phyloP scores from a whole-genome alignment of 768 basidiomycete species.

The Hygrocybe punicea region DNA sequence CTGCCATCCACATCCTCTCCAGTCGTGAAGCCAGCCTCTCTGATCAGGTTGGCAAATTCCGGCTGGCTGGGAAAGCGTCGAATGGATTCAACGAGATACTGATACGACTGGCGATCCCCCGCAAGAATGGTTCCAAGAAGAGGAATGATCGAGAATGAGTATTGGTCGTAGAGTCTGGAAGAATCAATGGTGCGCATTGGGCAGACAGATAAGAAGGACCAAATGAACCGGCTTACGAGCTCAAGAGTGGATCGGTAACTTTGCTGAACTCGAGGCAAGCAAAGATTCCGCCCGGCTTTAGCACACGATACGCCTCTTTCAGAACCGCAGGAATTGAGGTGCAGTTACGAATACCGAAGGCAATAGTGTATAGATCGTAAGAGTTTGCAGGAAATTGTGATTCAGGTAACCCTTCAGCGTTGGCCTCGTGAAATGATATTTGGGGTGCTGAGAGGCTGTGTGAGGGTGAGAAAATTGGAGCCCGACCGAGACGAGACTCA shows the following conservation, averaged over 20 bases:
- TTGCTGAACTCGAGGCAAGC: constrained; percentile 95
- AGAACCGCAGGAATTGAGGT: constrained; percentile 88
- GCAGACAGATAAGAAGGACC: background rate
- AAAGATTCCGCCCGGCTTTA: constrained; percentile 95
- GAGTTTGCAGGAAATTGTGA: constrained; percentile 73
- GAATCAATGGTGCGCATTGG: constrained; percentile 9
- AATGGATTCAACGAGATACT: constrained; percentile 97
- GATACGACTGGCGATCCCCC: constrained; percentile 90
- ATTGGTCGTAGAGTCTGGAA: constrained; percentile 83
- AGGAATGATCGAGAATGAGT: constrained; percentile 94
- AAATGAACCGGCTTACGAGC: constrained; percentile 55
- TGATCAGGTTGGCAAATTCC: constrained; percentile 86
- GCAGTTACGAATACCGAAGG: constrained; percentile 97
- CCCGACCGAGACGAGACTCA: constrained; percentile 37
- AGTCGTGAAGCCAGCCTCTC: constrained; percentile 76
- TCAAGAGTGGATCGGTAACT: constrained; percentile 82
- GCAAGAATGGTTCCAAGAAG: constrained; percentile 95
- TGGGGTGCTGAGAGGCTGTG: constrained; percentile 65
- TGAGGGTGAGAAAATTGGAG: constrained; percentile 1
- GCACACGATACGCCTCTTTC: constrained; percentile 84
- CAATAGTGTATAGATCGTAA: constrained; percentile 96
- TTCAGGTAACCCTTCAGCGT: constrained; percentile 76
- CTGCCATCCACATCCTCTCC: constrained; percentile 71
- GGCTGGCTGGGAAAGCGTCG: constrained; percentile 86
- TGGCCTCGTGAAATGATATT: constrained; percentile 87